Conservation (phyloP, 2,329 filamentous ascomycete genomes). For the Phialocephala subalpina region DNA sequence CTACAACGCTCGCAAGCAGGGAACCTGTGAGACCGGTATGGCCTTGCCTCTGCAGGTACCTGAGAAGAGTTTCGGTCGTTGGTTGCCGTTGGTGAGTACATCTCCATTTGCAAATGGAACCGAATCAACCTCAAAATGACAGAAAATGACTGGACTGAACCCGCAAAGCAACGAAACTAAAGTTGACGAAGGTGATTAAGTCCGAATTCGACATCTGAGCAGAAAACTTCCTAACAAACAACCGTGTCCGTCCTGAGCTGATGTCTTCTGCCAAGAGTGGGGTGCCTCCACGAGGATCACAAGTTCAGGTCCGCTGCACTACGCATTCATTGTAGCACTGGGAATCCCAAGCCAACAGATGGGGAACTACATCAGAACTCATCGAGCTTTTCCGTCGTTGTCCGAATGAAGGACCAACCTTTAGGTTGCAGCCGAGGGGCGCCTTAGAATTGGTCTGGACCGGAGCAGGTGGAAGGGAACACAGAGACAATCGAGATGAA, state of each 20-base stretch:
- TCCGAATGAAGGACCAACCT: not conserved
- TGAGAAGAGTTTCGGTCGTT: not conserved
- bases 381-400: slow-evolving; percentile 3
- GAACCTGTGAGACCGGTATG: slow-evolving; percentile 68
- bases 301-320: too few species aligned
- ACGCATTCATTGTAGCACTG: not conserved
- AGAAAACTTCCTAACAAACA: not conserved
- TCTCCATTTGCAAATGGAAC: not conserved
- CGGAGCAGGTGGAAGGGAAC: too few species aligned
- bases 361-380: not conserved
- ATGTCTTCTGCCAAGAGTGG: not conserved
- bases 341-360: not conserved
- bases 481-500: not conserved
- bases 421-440: not conserved
- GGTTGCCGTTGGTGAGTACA: not conserved
- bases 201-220: not conserved
- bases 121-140: not conserved
- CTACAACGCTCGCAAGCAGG: slow-evolving; percentile 68
- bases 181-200: not conserved
- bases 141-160: not conserved
- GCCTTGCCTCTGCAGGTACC: slow-evolving; percentile 45
- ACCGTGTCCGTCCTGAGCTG: not conserved
- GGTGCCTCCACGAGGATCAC: not conserved
- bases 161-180: not conserved
- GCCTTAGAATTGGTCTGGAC: too few species aligned